Base-by-base conservation (phyloP, 2,329 filamentous ascomycete genomes). In the Fusarium illudens region DNA sequence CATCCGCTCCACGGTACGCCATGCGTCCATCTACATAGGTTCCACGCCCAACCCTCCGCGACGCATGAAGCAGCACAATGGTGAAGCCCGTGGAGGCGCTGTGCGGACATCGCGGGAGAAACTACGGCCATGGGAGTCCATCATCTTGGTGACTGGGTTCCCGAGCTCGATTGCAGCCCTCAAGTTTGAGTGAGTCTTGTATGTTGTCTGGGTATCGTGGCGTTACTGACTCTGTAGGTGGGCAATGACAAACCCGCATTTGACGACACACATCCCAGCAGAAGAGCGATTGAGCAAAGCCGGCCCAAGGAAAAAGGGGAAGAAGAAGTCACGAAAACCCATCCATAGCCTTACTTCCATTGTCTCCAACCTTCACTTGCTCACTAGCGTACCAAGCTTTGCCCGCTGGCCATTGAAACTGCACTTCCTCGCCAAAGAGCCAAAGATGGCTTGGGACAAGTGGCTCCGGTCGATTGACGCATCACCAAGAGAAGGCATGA, bases 1-100 rank as follows among this genome's bases (percentile, higher is more conserved):
- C 15, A 87, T 98, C 33, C 91, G 94, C 19, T 97, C 95, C 0
- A 94, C 90, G 1, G 85, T 94, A 10, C 86, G 88, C 46, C 89
- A 89, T 75, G 84, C 86, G 27, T 88, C 86, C 3, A 84, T 95
- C 27, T 99, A 99, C 79, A 91, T 98, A 57, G 96, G 96, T 55
- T 97, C 93, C 42, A 98, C 96, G 1, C 94, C 94, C 0, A 89
- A 97, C 75, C 95, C 96, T 39, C 89, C 89, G 1, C 87, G 95
- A 62, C 91, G 96, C 13, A 84, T 98, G 22, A 89, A 89, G 65
- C 96, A 98, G 78, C 96, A 99, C 80, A 99, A 99, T 85, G 96
- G 96, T 54, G 82, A 89, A 51, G 85, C 85, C 30, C 91, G 89
- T 75, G 96, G 96, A 53, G 96, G 96, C 33, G 96, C 96, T 29